These are phyloP conservation scores for Chenopodium suecicum DNA, from an alignment of 148 eudicot genomes.

Conservation along the genomic window DNA sequence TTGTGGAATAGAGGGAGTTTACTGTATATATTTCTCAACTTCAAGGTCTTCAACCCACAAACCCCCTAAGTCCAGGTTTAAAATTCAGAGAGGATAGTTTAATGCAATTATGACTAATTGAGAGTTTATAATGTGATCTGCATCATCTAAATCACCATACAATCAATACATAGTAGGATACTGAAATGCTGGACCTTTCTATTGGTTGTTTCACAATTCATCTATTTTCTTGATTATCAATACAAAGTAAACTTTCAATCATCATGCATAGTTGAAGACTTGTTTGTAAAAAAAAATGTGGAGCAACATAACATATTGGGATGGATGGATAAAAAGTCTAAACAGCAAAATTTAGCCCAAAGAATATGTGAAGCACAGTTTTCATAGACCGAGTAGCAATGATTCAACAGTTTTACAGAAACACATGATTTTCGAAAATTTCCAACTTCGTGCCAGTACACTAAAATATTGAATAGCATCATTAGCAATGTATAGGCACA, in stretches of 20 bases:
- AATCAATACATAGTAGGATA: neutral
- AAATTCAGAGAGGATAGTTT: neutral
- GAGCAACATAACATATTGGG: neutral
- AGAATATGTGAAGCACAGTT: neutral
- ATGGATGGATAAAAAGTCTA: neutral
- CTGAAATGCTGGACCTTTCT: neutral
- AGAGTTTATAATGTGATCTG: neutral
- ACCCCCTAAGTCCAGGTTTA: neutral
- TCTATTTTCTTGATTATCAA: neutral
- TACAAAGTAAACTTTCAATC: too few species aligned
- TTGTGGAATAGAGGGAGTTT: too few species aligned
- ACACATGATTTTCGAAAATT: neutral
- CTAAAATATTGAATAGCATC: neutral
- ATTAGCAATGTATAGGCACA: neutral
- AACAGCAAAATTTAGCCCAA: neutral
- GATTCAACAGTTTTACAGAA: neutral
- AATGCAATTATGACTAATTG: neutral
- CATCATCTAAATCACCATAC: neutral
- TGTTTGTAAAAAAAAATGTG: neutral
- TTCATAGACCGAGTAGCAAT: neutral
- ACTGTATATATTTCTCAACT: too few species aligned
- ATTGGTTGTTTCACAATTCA: neutral
- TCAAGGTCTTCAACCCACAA: too few species aligned
- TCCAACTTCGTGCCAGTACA: neutral
- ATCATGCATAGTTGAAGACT: neutral